Percentiles rank a stretch among this genome's conserved stretches.
Conservation (phyloP, 345 rosid species). For the Barbarea vulgaris region DNA sequence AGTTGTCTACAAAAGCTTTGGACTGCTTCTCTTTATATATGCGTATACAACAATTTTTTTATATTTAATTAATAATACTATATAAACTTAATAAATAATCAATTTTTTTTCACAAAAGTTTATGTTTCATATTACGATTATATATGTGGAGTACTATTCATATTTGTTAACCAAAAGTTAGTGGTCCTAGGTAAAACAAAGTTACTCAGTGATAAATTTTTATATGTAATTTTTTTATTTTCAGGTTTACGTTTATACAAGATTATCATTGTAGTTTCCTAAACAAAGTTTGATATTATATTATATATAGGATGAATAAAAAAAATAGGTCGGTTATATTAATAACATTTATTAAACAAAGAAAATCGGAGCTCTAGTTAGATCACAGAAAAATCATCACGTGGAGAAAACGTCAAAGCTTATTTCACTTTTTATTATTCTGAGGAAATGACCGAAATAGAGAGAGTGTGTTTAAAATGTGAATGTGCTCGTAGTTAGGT, state of each 20-base stretch:
- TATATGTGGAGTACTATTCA: neutral
- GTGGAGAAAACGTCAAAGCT: constrained; percentile 17
- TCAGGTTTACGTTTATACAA: neutral
- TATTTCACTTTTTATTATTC: neutral
- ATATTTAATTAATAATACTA: neutral
- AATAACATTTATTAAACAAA: neutral
- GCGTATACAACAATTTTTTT: neutral
- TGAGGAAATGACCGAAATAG: neutral
- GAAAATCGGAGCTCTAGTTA: constrained; percentile 7
- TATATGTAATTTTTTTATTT: neutral
- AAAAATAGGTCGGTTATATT: neutral
- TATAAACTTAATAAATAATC: neutral
- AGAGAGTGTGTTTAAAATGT: constrained; percentile 31
- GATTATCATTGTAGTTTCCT: neutral
- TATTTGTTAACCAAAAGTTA: neutral
- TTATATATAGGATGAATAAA: neutral
- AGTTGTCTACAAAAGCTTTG: neutral
- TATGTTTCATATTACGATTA: neutral
- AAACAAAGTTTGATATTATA: neutral
- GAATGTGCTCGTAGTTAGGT: constrained; percentile 36
- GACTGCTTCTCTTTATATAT: constrained; percentile 33
- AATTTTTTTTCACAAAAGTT: neutral
- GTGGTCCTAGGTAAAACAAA: neutral
- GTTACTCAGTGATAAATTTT: neutral
- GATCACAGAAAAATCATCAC: constrained; percentile 20